Evolutionary conservation across 441 rosid genomes (phyloP).

Genomic region (Biscutella laevigata): DNA sequence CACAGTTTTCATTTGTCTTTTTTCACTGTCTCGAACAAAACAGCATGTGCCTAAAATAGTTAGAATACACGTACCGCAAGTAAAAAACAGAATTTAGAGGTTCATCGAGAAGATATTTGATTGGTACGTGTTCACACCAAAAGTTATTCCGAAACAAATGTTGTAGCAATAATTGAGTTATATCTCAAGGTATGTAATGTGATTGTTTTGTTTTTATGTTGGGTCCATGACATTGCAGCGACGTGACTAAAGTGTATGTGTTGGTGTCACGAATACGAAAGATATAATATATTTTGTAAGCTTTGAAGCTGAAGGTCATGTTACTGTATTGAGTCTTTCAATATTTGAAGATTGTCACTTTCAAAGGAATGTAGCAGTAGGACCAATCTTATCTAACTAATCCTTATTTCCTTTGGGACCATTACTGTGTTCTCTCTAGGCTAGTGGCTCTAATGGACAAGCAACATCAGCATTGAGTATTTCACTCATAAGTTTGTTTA

Average conservation of each 20-base stretch:
- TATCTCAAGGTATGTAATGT: background rate
- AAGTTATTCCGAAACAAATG: slow-evolving; percentile 6
- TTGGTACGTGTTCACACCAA: slow-evolving; percentile 5
- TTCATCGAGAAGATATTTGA: no score
- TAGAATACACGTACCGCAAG: no score
- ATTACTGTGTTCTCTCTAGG: slow-evolving; percentile 9
- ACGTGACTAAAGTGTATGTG: slow-evolving; percentile 20
- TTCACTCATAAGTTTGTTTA: no score
- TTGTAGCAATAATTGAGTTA: slow-evolving; percentile 23
- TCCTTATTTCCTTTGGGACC: slow-evolving; percentile 20
- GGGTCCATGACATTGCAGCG: slow-evolving; percentile 24
- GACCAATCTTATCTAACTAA: slow-evolving; percentile 24
- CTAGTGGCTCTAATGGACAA: slow-evolving; percentile 15
- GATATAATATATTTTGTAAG: slow-evolving; percentile 15
- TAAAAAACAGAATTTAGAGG: no score
- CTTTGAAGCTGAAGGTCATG: slow-evolving; percentile 13
- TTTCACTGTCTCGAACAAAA: no score
- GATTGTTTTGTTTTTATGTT: background rate
- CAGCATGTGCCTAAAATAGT: no score
- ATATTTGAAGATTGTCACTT: slow-evolving; percentile 16
- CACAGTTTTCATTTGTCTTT: no score
- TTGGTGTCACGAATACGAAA: slow-evolving; percentile 25
- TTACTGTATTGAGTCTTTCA: slow-evolving; percentile 12
- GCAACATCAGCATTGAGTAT: no score
- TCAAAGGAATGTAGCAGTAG: slow-evolving; percentile 17